phyloP scores from a whole-genome alignment of 73 alveolate genomes.

The Breviolum minutum region DNA sequence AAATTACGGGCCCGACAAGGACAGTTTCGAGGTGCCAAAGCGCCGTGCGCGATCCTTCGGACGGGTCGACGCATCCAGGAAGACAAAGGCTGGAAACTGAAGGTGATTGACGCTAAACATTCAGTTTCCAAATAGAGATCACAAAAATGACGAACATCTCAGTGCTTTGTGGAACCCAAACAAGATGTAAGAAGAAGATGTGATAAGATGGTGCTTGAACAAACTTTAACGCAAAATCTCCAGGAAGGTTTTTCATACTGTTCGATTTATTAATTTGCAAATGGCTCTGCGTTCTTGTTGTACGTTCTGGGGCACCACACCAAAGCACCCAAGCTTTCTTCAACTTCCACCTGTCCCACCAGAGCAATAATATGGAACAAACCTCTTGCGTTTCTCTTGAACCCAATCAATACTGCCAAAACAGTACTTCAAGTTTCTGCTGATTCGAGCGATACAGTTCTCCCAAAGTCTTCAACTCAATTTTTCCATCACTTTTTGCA shows the following conservation, averaged over 20 bases:
- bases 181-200: no score
- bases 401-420: not conserved
- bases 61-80: not conserved
- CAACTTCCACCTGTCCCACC: conserved; percentile 68
- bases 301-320: not conserved
- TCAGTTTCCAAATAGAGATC: not conserved
- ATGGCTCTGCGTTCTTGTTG: no score
- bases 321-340: conserved; percentile 64
- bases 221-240: no score
- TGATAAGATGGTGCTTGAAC: no score
- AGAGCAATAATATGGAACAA: not conserved
- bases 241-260: no score
- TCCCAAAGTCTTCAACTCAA: not conserved
- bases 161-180: no score
- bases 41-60: conserved; percentile 78
- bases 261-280: no score
- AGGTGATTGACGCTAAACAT: not conserved
- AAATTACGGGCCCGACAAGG: not conserved
- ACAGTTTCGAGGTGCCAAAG: conserved; percentile 84
- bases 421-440: not conserved
- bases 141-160: not conserved
- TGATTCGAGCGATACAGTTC: no score
- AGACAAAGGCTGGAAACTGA: no score
- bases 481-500: no score
- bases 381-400: not conserved